Percentiles rank a stretch among this genome's conserved stretches.
phyloP scores from a whole-genome alignment of 257 asterid species.

The Misopates orontium region DNA sequence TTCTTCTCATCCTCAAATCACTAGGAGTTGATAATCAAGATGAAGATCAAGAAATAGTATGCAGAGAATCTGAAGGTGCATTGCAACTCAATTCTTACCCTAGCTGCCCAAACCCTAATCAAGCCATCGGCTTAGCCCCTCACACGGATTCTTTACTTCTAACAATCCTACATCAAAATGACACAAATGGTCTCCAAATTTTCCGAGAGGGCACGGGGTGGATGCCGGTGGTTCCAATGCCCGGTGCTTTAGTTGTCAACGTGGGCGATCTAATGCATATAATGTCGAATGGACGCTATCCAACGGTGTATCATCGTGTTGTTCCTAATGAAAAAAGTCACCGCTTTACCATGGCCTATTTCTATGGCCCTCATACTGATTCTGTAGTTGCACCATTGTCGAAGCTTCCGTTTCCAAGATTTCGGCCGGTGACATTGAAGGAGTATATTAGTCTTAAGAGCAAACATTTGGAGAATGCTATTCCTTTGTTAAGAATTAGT shows the following conservation, averaged over 20 bases:
- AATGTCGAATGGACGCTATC: constrained; percentile 55
- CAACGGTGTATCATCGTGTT: constrained; percentile 54
- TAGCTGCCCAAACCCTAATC: constrained; percentile 70
- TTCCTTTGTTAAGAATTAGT: constrained; percentile 33
- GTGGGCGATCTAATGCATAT: constrained; percentile 76
- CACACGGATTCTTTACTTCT: constrained; percentile 75
- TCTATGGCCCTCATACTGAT: constrained; percentile 55
- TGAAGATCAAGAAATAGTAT: constrained; percentile 31
- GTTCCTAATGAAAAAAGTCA: constrained; percentile 51
- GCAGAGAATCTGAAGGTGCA: constrained; percentile 46
- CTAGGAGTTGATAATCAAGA: constrained; percentile 41
- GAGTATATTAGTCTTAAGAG: constrained; percentile 61
- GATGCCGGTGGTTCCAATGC: constrained; percentile 44
- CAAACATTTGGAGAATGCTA: constrained; percentile 59
- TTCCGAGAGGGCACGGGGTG: constrained; percentile 54
- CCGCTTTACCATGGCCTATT: constrained; percentile 55
- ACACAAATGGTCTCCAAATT: constrained; percentile 64
- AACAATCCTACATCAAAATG: constrained; percentile 74
- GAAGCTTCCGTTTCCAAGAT: constrained; percentile 33
- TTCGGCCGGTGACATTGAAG: constrained; percentile 48
- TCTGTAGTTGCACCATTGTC: constrained; percentile 46
- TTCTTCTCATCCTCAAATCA: constrained; percentile 46
- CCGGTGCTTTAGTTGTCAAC: constrained; percentile 60
- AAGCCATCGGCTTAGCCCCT: constrained; percentile 72
- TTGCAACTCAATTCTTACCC: constrained; percentile 85